Base-by-base conservation (phyloP, 2,329 filamentous ascomycete genomes). In the Pseudocercospora crystallina region DNA sequence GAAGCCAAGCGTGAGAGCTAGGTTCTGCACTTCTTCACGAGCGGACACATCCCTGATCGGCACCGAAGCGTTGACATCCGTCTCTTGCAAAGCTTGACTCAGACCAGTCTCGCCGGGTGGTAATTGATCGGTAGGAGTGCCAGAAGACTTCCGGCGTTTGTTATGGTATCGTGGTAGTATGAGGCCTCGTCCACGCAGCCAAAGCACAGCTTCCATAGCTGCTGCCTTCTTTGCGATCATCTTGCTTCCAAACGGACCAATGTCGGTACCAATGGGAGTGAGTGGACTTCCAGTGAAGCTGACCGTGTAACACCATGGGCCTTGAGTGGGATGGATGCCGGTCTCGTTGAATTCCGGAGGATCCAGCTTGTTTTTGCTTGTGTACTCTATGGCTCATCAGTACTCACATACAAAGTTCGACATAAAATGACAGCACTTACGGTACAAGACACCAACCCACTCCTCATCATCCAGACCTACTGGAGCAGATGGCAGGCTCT, bases 151-250 rank as follows among this genome's bases (percentile, higher is more conserved):
- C 7, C 37, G 48, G 32, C 57, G 50, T 47, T 54, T 58, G 2
- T 41, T 37, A 12, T 39, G 26, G 7, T 39, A 12, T 7, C 20
- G 20, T 8, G 29, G 14, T 9, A 33, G 54, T 30, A 70, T 53
- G 5, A 64, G 51, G 7, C 67, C 69, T 3, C 63, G 48, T 3
- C 53, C 45, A 47, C 74, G 69, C 49, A 76, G 68, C 64, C 73
- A 69, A 20, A 68, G 56, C 13, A 76, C 63, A 3, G 73, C 75
- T 49, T 67, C 65, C 47, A 62, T 59, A 8, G 75, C 73, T 14
- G 74, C 72, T 44, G 68, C 63, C 33, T 68, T 65, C 14, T 70
- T 70, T 1, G 75, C 75, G 8, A 65, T 61, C 51, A 72, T 70
- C 47, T 77, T 77, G 30, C 57, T 68, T 5, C 60, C 47, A 59